These are phyloP conservation scores for Phycomyces blakesleeanus DNA, from an alignment of 192 early-diverging fungal genomes.

Conservation along the genomic window DNA sequence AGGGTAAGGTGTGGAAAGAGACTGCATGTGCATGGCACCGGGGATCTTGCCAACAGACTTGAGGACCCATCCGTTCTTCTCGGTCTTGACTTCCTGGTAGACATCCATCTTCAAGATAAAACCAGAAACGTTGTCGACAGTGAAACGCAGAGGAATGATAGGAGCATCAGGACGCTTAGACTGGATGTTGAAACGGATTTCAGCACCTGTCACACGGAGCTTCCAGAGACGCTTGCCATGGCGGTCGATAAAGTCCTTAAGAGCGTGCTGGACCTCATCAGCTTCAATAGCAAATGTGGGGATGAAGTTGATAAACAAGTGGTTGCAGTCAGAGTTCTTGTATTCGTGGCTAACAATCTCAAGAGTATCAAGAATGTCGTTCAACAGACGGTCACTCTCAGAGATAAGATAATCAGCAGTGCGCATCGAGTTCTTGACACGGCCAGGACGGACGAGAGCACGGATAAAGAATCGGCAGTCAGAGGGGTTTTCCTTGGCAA, in stretches of 20 bases:
- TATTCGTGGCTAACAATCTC: constrained; percentile 89
- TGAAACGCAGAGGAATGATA: constrained; percentile 81
- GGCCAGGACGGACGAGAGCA: constrained; percentile 89
- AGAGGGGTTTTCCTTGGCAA: constrained; percentile 89
- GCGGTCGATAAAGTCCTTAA: constrained; percentile 87
- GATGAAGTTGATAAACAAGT: constrained; percentile 97
- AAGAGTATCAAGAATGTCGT: constrained; percentile 90
- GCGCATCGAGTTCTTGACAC: constrained; percentile 70
- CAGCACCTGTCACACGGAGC: constrained; percentile 90
- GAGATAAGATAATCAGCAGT: constrained; percentile 94
- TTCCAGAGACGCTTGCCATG: constrained; percentile 95
- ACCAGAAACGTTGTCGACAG: constrained; percentile 87
- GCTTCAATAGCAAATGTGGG: constrained; percentile 90
- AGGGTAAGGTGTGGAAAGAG: constrained; percentile 79
- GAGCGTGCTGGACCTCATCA: constrained; percentile 74
- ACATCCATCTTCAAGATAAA: constrained; percentile 89
- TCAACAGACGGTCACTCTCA: constrained; percentile 90
- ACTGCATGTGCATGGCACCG: constrained; percentile 80
- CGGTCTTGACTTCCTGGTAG: constrained; percentile 88
- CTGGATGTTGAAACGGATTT: constrained; percentile 93
- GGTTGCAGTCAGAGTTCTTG: constrained; percentile 98
- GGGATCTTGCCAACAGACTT: constrained; percentile 75
- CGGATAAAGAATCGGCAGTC: constrained; percentile 98
- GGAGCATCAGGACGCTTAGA: constrained; percentile 52
- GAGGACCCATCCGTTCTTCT: constrained; percentile 79